phyloP scores from a whole-genome alignment of 768 basidiomycete species.

The Pleurotus cornucopiae region DNA sequence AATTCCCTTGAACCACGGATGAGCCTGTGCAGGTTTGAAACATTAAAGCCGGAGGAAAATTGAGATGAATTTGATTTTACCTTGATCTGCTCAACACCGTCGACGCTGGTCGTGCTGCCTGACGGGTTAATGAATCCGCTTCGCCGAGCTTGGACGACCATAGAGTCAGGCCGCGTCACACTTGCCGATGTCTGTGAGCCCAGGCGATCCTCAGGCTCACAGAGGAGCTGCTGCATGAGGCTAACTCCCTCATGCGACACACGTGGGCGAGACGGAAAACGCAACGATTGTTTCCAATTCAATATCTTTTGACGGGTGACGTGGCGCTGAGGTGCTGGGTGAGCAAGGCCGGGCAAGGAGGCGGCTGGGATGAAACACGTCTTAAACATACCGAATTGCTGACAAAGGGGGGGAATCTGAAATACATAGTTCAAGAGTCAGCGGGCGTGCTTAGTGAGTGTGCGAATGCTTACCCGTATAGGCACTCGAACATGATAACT shows the following conservation, averaged over 20 bases:
- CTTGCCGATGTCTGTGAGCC: slow-evolving; percentile 70
- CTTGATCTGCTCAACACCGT: slow-evolving; percentile 92
- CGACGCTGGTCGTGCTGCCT: slow-evolving; percentile 49
- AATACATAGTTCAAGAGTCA: slow-evolving; percentile 8
- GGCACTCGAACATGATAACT: slow-evolving; percentile 93
- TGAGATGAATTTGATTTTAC: slow-evolving; percentile 29
- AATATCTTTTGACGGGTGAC: slow-evolving; percentile 96
- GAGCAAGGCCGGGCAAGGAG: slow-evolving; percentile 13
- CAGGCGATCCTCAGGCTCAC: slow-evolving; percentile 93
- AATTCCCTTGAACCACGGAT: slow-evolving; percentile 88
- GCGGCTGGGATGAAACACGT: slow-evolving; percentile 9
- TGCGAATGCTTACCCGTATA: slow-evolving; percentile 69
- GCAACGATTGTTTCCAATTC: slow-evolving; percentile 87
- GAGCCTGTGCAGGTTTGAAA: slow-evolving; percentile 44
- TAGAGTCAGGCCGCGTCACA: slow-evolving; percentile 70
- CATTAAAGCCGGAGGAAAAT: not conserved
- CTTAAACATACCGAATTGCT: slow-evolving; percentile 73
- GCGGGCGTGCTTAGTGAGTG: slow-evolving; percentile 11
- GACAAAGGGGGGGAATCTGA: slow-evolving; percentile 91
- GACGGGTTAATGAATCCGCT: slow-evolving; percentile 60
- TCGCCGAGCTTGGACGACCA: slow-evolving; percentile 69
- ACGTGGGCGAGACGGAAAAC: slow-evolving; percentile 78
- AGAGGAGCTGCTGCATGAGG: slow-evolving; percentile 85
- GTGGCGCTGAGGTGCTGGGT: slow-evolving; percentile 57
- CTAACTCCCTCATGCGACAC: slow-evolving; percentile 85